Conservation (phyloP, 768 basidiomycete genomes). For the Leccinum subgranulosum region DNA sequence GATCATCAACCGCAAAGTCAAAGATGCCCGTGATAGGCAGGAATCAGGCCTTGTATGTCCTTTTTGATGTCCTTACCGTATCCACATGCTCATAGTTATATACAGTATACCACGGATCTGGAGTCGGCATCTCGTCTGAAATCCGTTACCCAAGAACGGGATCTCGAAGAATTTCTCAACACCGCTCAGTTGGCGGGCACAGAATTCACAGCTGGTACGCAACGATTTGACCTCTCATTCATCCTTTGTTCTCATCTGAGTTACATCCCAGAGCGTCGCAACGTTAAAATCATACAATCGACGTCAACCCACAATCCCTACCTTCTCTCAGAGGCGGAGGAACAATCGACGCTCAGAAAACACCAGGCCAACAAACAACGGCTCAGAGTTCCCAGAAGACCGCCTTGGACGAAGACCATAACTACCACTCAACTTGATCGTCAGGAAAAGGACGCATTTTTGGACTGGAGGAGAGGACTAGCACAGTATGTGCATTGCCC, state of each 20-base stretch:
- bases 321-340: slow-evolving; percentile 79
- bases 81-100: not conserved
- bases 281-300: slow-evolving; percentile 72
- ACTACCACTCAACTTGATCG: slow-evolving; percentile 76
- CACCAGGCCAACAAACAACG: slow-evolving; percentile 71
- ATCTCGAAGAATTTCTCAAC: slow-evolving; percentile 93
- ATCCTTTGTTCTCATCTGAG: slow-evolving; percentile 5
- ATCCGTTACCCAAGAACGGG: slow-evolving; percentile 94
- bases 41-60: slow-evolving; percentile 59
- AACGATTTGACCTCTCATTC: not conserved
- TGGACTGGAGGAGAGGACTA: slow-evolving; percentile 90
- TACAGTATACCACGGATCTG: slow-evolving; percentile 69
- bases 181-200: slow-evolving; percentile 93
- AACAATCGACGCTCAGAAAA: slow-evolving; percentile 66
- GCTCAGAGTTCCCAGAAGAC: slow-evolving; percentile 85
- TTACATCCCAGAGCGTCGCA: slow-evolving; percentile 57
- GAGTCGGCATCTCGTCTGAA: slow-evolving; percentile 67
- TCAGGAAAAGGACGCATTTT: slow-evolving; percentile 85
- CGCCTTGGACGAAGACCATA: slow-evolving; percentile 84
- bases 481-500: slow-evolving; percentile 65
- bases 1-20: slow-evolving; percentile 85
- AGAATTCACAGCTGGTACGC: slow-evolving; percentile 91
- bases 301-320: slow-evolving; percentile 72
- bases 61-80: not conserved
- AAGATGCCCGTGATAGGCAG: slow-evolving; percentile 33